Conservation (phyloP, 345 rosid genomes). For the Camelina sativa region DNA sequence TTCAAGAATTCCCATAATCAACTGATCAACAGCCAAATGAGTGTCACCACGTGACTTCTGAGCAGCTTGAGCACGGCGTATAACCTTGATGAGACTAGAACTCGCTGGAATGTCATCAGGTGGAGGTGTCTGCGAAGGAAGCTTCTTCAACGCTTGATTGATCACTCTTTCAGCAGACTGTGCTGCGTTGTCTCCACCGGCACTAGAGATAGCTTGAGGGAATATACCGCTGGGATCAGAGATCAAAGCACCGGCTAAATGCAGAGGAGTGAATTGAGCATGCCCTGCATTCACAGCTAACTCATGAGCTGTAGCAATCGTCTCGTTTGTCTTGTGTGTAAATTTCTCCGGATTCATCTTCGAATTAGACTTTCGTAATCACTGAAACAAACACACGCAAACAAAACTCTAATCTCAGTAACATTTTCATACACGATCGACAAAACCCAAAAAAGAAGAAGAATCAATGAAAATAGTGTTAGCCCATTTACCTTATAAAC, state of each 20-base stretch:
- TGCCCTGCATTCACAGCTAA: conserved; percentile 68
- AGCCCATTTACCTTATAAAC: conserved; percentile 6
- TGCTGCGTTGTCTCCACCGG: conserved; percentile 65
- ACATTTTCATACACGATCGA: not conserved
- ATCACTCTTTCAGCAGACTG: conserved; percentile 71
- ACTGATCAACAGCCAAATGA: conserved; percentile 80
- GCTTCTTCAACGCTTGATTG: conserved; percentile 71
- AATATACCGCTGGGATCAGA: conserved; percentile 78
- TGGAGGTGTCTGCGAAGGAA: conserved; percentile 81
- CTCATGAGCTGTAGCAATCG: conserved; percentile 70
- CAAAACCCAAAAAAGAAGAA: not conserved
- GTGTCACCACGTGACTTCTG: conserved; percentile 70
- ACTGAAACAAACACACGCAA: not conserved
- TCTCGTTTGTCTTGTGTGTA: conserved; percentile 90
- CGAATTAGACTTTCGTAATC: not conserved
- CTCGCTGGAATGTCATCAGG: conserved; percentile 80
- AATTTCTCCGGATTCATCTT: conserved; percentile 88
- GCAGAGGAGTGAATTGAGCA: conserved; percentile 86
- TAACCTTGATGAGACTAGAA: conserved; percentile 66
- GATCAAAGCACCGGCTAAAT: conserved; percentile 68
- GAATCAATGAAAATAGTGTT: not conserved
- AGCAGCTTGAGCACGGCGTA: conserved; percentile 76
- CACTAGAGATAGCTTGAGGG: conserved; percentile 60
- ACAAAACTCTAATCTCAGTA: conserved; percentile 3
- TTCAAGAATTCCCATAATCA: conserved; percentile 78